Conservation (phyloP, 352 stramenopile species). For the Pilasporangium apinafurcum region DNA sequence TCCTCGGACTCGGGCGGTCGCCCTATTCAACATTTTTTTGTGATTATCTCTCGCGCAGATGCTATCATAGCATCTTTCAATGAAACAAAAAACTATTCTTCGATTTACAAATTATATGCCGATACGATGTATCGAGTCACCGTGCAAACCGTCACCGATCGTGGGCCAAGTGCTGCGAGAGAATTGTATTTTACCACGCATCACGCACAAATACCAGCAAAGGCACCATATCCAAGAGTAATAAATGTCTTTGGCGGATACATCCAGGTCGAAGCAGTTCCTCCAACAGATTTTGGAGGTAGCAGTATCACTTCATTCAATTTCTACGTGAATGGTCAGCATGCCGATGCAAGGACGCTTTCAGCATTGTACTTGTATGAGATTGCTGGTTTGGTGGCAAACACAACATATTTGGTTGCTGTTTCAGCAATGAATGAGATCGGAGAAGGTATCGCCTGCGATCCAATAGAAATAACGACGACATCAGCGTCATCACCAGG, state of each 20-base stretch:
- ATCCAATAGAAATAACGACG: slow-evolving; percentile 16
- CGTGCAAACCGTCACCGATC: slow-evolving; percentile 18
- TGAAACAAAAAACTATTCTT: background rate
- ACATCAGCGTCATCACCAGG: slow-evolving; percentile 15
- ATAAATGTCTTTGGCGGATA: slow-evolving; percentile 21
- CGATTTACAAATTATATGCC: slow-evolving; percentile 22
- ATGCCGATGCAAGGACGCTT: background rate
- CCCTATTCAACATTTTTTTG: slow-evolving; percentile 12
- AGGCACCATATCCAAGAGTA: slow-evolving; percentile 10
- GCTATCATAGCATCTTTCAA: slow-evolving; percentile 14
- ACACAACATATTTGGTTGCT: slow-evolving; percentile 18
- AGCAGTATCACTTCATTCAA: slow-evolving; percentile 13
- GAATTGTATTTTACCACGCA: slow-evolving; percentile 10
- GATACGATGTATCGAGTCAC: slow-evolving; percentile 21
- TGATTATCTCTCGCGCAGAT: slow-evolving; percentile 4
- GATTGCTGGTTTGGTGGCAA: slow-evolving; percentile 18
- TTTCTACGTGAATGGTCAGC: slow-evolving; percentile 20
- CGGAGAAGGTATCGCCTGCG: slow-evolving; percentile 19
- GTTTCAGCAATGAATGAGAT: slow-evolving; percentile 22
- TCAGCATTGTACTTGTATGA: slow-evolving; percentile 20
- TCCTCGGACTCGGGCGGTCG: slow-evolving; percentile 25
- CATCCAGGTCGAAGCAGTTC: slow-evolving; percentile 13
- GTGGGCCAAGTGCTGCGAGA: slow-evolving; percentile 11
- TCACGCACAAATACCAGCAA: slow-evolving; percentile 13
- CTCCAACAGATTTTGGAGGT: slow-evolving; percentile 34